Evolutionary conservation across 148 eudicot genomes (phyloP).

Genomic region (Dianthus caryophyllus): DNA sequence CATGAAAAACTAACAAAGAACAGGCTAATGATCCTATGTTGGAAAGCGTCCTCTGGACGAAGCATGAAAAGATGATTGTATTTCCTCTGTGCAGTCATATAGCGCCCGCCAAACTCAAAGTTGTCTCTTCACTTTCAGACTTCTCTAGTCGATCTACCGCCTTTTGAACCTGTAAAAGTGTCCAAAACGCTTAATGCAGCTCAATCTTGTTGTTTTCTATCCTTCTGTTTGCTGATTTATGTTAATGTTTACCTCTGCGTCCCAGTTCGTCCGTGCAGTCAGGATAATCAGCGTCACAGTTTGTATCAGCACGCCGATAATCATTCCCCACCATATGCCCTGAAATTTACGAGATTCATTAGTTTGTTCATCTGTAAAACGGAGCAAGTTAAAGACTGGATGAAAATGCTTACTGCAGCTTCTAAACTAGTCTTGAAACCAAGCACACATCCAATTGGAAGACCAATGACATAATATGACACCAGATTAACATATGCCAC

Average conservation of each 20-base stretch:
- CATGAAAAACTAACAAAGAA: neutral
- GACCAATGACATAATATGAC: conserved; percentile 52
- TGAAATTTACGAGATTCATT: neutral
- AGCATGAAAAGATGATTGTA: no score
- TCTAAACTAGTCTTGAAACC: conserved; percentile 55
- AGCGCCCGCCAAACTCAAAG: conserved; percentile 19
- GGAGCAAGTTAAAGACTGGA: neutral
- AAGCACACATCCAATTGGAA: conserved; percentile 57
- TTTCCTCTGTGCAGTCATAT: conserved; percentile 10
- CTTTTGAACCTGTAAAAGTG: conserved; percentile 36
- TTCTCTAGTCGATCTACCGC: conserved; percentile 43
- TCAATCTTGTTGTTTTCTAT: neutral
- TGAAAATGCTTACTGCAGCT: conserved; percentile 39
- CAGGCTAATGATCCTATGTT: no score
- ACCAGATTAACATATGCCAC: conserved; percentile 48
- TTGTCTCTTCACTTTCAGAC: conserved; percentile 39
- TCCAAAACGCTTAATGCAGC: neutral
- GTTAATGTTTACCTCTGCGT: conserved; percentile 34
- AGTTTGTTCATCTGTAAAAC: neutral
- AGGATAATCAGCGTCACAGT: conserved; percentile 39
- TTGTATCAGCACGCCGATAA: conserved; percentile 47
- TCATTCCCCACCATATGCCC: conserved; percentile 78
- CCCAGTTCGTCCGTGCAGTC: conserved; percentile 54
- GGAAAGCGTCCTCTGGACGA: no score
- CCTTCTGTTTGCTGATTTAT: neutral